Conservation (phyloP, 2,329 filamentous ascomycete genomes). For the Acarospora socialis region DNA sequence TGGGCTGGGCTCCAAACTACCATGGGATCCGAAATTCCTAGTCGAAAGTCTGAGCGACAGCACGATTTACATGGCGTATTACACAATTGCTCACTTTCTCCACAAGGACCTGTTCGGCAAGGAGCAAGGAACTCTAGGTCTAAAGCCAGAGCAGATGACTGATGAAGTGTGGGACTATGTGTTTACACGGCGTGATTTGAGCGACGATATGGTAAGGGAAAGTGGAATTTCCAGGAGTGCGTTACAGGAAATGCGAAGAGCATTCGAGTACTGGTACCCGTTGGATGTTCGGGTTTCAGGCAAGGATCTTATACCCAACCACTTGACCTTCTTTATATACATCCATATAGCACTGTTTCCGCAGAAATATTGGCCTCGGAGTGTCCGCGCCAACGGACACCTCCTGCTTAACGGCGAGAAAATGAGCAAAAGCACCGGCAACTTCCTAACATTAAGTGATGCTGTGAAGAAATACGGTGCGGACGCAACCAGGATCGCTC, state of each 20-base stretch:
- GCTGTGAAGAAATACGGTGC: conserved; percentile 86
- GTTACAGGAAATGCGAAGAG: conserved; percentile 68
- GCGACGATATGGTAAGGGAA: conserved; percentile 47
- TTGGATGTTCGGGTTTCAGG: conserved; percentile 77
- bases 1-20: conserved; percentile 83
- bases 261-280: conserved; percentile 96
- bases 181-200: conserved; percentile 61
- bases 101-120: conserved; percentile 80
- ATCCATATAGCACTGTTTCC: conserved; percentile 83
- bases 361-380: conserved; percentile 73
- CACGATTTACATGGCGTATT: conserved; percentile 66
- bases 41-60: conserved; percentile 88
- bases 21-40: conserved; percentile 82
- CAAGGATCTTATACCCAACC: conserved; percentile 87
- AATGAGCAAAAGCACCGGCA: conserved; percentile 96
- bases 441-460: conserved; percentile 85
- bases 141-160: conserved; percentile 74
- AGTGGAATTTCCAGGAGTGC: conserved; percentile 60
- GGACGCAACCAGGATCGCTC: conserved; percentile 77
- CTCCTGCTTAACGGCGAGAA: conserved; percentile 92
- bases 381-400: conserved; percentile 82
- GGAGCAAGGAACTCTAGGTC: conserved; percentile 50
- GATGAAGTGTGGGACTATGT: conserved; percentile 96
- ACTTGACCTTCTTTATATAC: conserved; percentile 92
- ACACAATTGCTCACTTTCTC: conserved; percentile 47